phyloP scores from a whole-genome alignment of 1,284 basidiomycete genomes.

The Mycosarcoma maydis region DNA sequence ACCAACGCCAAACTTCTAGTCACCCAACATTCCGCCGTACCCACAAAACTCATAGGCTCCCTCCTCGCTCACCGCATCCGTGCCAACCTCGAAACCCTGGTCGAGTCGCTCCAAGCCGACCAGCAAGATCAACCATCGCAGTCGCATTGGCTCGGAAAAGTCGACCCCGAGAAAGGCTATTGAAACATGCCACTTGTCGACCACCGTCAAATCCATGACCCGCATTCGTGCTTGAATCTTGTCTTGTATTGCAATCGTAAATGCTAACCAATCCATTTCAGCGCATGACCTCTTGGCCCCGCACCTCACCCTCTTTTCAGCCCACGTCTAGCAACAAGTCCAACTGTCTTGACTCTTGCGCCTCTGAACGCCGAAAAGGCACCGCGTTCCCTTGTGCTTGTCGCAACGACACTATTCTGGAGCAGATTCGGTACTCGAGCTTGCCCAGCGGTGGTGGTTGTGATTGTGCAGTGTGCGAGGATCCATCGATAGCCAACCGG shows the following conservation, averaged over 20 bases:
- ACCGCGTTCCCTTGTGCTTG: background rate
- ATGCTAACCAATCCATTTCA: too few relatives aligned
- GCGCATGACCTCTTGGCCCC: too few relatives aligned
- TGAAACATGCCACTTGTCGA: too few relatives aligned
- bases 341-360: slow-evolving; percentile 26
- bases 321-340: slow-evolving; percentile 18
- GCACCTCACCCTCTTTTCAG: background rate
- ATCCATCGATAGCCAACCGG: slow-evolving; percentile 38
- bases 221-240: background rate
- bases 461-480: slow-evolving; percentile 9
- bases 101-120: background rate
- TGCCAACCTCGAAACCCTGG: slow-evolving; percentile 9
- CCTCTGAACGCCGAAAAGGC: slow-evolving; percentile 23
- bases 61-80: slow-evolving; percentile 15
- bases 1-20: slow-evolving; percentile 14
- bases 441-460: background rate
- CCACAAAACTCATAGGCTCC: background rate
- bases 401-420: background rate
- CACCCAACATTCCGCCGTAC: slow-evolving; percentile 37
- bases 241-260: too few relatives aligned
- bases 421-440: background rate
- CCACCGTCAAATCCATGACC: too few relatives aligned
- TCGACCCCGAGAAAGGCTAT: slow-evolving; percentile 28
- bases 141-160: slow-evolving; percentile 6
- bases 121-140: background rate